These are phyloP conservation scores for Lichtheimia ramosa DNA, from an alignment of 371 early-diverging fungal genomes.

Conservation along the genomic window DNA sequence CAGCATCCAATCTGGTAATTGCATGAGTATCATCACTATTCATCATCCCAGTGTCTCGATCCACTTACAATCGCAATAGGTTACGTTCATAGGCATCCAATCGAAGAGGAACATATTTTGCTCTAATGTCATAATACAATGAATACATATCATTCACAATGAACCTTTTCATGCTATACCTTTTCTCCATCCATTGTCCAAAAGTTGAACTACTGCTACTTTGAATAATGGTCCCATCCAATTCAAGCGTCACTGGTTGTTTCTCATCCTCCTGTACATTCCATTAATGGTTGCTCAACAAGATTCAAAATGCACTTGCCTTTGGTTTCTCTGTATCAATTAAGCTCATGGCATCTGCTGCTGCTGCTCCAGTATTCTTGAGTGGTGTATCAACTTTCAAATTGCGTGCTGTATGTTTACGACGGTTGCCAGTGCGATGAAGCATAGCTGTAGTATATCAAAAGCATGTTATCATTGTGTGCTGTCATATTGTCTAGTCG, in stretches of 20 bases:
- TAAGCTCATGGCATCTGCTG: constrained; percentile 4
- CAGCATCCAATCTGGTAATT: constrained; percentile 75
- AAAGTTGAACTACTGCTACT: constrained; percentile 47
- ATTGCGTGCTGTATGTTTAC: constrained; percentile 38
- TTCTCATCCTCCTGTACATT: not conserved
- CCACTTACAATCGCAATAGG: constrained; percentile 69
- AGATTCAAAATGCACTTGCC: not conserved
- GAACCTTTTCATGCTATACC: constrained; percentile 20
- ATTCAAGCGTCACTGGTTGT: constrained; percentile 20
- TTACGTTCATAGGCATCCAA: constrained; percentile 87
- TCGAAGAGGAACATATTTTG: constrained; percentile 92
- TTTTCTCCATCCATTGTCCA: constrained; percentile 76
- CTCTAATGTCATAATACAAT: constrained; percentile 25
- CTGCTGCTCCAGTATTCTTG: not conserved
- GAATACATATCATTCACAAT: not conserved
- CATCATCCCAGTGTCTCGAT: not conserved
- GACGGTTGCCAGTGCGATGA: constrained; percentile 51
- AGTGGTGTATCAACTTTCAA: constrained; percentile 10
- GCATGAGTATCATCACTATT: not conserved
- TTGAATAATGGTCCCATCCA: constrained; percentile 50
- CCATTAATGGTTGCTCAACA: not conserved
- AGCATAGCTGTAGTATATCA: constrained; percentile 38
- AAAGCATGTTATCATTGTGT: not conserved
- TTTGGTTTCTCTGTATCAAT: not conserved
- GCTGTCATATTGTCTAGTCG: not conserved